Evolutionary conservation across 2,329 filamentous ascomycete species (phyloP), one percentile per base, ranked within the genome.

Genomic region (Gliomastix tumulicola): DNA sequence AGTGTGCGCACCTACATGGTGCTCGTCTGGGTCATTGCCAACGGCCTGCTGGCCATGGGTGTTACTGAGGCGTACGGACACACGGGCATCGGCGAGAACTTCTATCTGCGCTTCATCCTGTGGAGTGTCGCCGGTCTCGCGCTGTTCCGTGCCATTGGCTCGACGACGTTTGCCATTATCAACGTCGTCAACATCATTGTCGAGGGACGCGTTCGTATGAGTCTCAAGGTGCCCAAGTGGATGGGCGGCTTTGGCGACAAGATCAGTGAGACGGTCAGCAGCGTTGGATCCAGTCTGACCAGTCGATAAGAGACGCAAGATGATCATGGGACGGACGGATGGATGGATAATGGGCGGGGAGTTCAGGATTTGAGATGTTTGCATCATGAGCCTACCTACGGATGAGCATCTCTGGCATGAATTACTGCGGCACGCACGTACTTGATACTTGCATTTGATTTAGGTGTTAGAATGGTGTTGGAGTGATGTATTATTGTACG

Each of bases 1-100:
- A 87, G 84, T 28, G 92, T 98, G 36, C 81, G 92, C 37, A 98
- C 92, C 1, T 98, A 98, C 78, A 94, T 98, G 82, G 92, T 98
- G 11, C 80, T 94, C 30, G 74, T 82, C 32, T 98, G 92, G 92
- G 88, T 98, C 75, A 74, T 94, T 23, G 79, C 81, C 50, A 98
- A 98, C 58, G 88, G 84, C 4, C 79, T 95, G 41, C 79, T 98
- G 25, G 90, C 87, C 55, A 98, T 98, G 92, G 78, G 84, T 3
- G 82, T 97, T 12, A 84, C 77, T 6, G 92, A 98, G 63, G 79
- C 85, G 4, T 98, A 96, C 62, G 76, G 76, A 32, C 70, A 74
- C 41, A 76, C 71, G 33, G 67, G 78, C 28, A 81, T 94, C 35
- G 81, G 81, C 7, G 74, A 82, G 49, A 98, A 98, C 66, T 79